A percentile compares a stretch with the other conserved stretches of the same genome.
These are phyloP conservation scores for Pascua guehoae DNA, from an alignment of 1,284 basidiomycete species.

Conservation along the genomic window DNA sequence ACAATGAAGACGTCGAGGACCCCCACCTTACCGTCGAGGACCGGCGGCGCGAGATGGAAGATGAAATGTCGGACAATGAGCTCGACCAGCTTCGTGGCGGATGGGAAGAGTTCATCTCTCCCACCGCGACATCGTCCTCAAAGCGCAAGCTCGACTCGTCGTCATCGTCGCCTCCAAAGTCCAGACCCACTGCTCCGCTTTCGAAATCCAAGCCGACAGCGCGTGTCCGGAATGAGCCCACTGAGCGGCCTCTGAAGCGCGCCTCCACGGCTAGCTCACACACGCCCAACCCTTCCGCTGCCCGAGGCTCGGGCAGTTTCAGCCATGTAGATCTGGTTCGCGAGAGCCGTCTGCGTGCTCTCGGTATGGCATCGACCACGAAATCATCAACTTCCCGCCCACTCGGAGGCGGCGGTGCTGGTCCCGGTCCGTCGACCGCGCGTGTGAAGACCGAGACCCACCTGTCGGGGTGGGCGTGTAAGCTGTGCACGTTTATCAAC, in stretches of 20 bases:
- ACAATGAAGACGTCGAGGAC: conserved; percentile 22
- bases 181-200: neutral
- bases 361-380: conserved; percentile 18
- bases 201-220: neutral
- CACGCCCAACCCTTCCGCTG: neutral
- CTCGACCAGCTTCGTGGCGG: conserved; percentile 28
- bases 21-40: conserved; percentile 29
- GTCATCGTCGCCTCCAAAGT: neutral
- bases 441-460: neutral
- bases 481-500: conserved; percentile 37
- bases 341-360: conserved; percentile 21
- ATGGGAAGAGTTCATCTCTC: conserved; percentile 30
- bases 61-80: conserved; percentile 39
- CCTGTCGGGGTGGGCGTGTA: conserved; percentile 17
- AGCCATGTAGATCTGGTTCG: conserved; percentile 4
- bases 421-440: neutral
- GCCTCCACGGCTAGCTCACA: neutral
- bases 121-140: neutral
- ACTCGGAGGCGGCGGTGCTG: neutral
- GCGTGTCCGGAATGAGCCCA: neutral
- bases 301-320: neutral
- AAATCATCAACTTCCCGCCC: conserved; percentile 1
- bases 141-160: conserved; percentile 1
- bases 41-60: conserved; percentile 35
- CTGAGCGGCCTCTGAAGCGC: neutral